A percentile compares a stretch with the other conserved stretches of the same genome.
Conservation (phyloP, 768 basidiomycete species). For the Rickenella mellea region DNA sequence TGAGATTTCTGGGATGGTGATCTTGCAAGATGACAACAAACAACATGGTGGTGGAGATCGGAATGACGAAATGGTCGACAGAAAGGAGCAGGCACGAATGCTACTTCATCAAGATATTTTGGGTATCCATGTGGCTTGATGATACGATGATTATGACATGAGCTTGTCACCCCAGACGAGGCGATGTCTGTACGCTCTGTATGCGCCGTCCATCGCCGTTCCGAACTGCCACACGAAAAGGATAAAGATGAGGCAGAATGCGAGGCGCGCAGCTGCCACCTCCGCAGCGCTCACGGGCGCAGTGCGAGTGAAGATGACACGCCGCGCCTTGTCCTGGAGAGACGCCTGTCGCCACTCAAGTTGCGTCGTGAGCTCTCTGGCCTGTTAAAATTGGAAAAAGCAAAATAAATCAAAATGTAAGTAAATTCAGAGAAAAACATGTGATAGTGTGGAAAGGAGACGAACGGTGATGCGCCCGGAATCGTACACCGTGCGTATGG, state of each 20-base stretch:
- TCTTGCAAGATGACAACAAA: too few species aligned
- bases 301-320: slow-evolving; percentile 62
- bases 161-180: slow-evolving; percentile 75
- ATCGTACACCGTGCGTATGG: slow-evolving; percentile 60
- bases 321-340: slow-evolving; percentile 66
- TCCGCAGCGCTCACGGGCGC: slow-evolving; percentile 71
- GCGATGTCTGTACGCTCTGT: slow-evolving; percentile 63
- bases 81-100: too few species aligned
- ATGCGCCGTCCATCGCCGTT: slow-evolving; percentile 56
- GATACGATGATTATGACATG: slow-evolving; percentile 63
- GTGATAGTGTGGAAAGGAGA: background rate
- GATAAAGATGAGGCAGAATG: slow-evolving; percentile 49
- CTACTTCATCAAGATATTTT: too few species aligned
- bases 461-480: slow-evolving; percentile 59
- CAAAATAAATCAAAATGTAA: background rate
- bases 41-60: too few species aligned
- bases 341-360: slow-evolving; percentile 73
- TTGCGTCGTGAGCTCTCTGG: slow-evolving; percentile 51
- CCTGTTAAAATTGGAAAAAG: slow-evolving; percentile 29
- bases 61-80: too few species aligned
- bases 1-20: too few species aligned
- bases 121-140: too few species aligned
- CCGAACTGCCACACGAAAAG: slow-evolving; percentile 50
- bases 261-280: slow-evolving; percentile 42
- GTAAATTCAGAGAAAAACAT: slow-evolving; percentile 2